A percentile compares a stretch with the other conserved stretches of the same genome.
Conservation (phyloP, 352 stramenopile genomes). For the Globisporangium canariense region DNA sequence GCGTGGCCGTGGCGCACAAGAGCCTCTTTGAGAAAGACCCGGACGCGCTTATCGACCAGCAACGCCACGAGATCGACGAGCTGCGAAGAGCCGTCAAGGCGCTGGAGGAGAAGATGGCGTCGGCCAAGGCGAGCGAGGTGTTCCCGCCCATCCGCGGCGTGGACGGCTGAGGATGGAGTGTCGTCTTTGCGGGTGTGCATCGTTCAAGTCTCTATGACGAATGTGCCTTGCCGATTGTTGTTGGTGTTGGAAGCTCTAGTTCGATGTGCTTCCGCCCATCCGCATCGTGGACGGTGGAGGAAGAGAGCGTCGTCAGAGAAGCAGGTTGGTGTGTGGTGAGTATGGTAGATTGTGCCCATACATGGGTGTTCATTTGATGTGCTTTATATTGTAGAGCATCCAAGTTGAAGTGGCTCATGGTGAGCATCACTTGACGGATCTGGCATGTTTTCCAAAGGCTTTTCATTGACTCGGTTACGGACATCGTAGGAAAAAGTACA, state of each 20-base stretch:
- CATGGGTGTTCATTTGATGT: not conserved
- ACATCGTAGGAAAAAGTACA: conserved; percentile 8
- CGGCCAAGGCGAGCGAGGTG: conserved; percentile 10
- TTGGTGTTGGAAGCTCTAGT: conserved; percentile 13
- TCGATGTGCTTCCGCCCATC: conserved; percentile 28
- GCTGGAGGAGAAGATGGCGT: conserved; percentile 61
- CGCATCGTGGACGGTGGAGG: conserved; percentile 34
- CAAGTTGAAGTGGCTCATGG: not conserved
- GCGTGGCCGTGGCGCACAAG: conserved; percentile 13
- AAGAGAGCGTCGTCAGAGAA: not conserved
- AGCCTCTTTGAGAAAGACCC: conserved; percentile 34
- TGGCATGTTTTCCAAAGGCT: not conserved
- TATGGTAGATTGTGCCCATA: not conserved
- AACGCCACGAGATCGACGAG: conserved; percentile 68
- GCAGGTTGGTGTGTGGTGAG: not conserved
- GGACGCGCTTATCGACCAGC: conserved; percentile 48
- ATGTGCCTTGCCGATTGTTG: no score
- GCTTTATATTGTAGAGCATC: no score
- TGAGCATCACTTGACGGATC: not conserved
- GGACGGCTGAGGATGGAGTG: not conserved
- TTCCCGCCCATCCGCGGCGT: not conserved
- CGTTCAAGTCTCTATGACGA: no score
- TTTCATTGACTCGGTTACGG: not conserved
- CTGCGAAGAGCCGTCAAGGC: conserved; percentile 74
- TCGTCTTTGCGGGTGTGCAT: no score